Evolutionary conservation across 176 grass and related monocot species (phyloP).

Genomic region (Zea luxurians): DNA sequence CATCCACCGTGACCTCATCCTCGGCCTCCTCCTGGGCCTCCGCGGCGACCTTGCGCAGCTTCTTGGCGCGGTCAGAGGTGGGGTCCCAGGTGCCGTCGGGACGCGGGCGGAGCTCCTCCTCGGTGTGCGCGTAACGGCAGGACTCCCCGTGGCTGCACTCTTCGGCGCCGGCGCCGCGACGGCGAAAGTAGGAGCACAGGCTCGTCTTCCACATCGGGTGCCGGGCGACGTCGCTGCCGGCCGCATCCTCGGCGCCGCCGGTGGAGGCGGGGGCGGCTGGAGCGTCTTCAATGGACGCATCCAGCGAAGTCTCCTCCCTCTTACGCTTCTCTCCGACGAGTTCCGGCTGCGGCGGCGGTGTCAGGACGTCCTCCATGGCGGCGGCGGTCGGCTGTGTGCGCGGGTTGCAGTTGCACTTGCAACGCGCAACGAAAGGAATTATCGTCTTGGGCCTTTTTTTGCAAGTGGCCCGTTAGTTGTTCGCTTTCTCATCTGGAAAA

Average conservation of each 20-base stretch:
- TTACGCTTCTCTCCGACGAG: conserved; percentile 67
- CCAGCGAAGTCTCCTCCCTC: conserved; percentile 43
- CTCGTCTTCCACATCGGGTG: conserved; percentile 85
- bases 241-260: neutral
- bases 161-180: conserved; percentile 36
- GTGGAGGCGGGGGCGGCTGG: neutral
- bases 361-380: neutral
- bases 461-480: neutral
- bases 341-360: conserved; percentile 6
- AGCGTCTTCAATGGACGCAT: neutral
- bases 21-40: conserved; percentile 25
- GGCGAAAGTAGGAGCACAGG: conserved; percentile 79
- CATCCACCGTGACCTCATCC: conserved; percentile 58
- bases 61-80: conserved; percentile 71
- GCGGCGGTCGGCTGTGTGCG: neutral
- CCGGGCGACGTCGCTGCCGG: neutral
- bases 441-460: neutral
- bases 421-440: neutral
- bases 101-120: conserved; percentile 77
- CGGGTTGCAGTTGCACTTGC: neutral
- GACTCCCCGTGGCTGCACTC: conserved; percentile 76
- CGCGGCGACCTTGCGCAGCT: conserved; percentile 36
- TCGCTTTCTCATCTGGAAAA: neutral
- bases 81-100: conserved; percentile 88
- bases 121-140: conserved; percentile 84